Percentiles rank a stretch among this genome's conserved stretches.
Conservation (phyloP, 2,329 filamentous ascomycete species). For the Scedosporium apiospermum region DNA sequence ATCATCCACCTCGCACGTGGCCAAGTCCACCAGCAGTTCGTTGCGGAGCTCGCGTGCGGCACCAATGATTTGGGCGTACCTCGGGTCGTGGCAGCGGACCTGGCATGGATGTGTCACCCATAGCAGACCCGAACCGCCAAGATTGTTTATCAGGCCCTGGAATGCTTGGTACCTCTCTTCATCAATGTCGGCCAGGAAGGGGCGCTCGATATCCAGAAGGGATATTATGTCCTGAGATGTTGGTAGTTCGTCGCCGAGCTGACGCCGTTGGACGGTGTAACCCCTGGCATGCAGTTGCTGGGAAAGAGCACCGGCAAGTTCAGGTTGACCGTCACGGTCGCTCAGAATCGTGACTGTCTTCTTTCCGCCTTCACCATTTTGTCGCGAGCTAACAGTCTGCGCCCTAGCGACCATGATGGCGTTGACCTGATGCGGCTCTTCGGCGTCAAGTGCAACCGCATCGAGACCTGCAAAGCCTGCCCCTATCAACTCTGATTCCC, state of each 20-base stretch:
- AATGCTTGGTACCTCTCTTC: too few species aligned
- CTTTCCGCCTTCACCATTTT: background rate
- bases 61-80: constrained; percentile 19
- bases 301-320: background rate
- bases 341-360: background rate
- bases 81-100: constrained; percentile 11
- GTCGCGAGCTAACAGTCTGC: background rate
- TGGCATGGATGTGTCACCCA: too few species aligned
- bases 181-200: too few species aligned
- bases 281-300: too few species aligned
- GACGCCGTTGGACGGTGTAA: too few species aligned
- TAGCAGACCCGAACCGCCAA: too few species aligned
- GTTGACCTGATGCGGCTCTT: background rate
- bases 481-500: constrained; percentile 16
- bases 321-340: background rate
- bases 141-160: too few species aligned
- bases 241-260: too few species aligned
- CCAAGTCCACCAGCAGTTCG: constrained; percentile 18
- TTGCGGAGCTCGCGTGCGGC: constrained; percentile 18
- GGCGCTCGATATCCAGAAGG: too few species aligned
- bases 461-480: constrained; percentile 18
- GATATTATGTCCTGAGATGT: too few species aligned
- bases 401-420: background rate
- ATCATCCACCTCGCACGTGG: constrained; percentile 18
- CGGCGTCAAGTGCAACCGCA: constrained; percentile 12